These are phyloP conservation scores for Kurtzmaniella natalensis DNA, from an alignment of 1,139 yeast genomes.

Conservation along the genomic window DNA sequence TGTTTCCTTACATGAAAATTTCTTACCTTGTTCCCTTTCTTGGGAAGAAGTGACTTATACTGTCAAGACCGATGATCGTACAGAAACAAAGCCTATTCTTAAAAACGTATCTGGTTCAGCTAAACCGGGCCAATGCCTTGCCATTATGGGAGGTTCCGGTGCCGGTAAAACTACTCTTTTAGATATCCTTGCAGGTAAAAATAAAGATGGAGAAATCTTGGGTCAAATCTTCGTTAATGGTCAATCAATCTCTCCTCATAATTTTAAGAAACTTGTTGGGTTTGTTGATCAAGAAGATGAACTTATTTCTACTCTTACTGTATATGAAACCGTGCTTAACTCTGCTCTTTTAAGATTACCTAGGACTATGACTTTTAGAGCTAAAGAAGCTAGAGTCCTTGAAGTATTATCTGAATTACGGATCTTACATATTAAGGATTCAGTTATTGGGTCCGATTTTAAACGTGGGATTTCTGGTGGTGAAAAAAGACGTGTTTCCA, in stretches of 20 bases:
- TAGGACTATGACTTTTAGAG: conserved; percentile 61
- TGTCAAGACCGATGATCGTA: conserved; percentile 39
- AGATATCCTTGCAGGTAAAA: conserved; percentile 85
- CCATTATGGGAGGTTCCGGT: conserved; percentile 98
- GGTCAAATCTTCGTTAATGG: conserved; percentile 81
- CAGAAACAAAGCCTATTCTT: conserved; percentile 38
- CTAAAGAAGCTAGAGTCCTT: conserved; percentile 74
- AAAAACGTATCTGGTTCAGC: conserved; percentile 68
- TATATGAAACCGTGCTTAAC: conserved; percentile 88
- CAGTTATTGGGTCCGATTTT: conserved; percentile 83
- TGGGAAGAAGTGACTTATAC: conserved; percentile 69
- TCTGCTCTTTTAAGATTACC: conserved; percentile 90
- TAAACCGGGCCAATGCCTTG: conserved; percentile 83
- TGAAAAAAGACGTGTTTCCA: conserved; percentile 82
- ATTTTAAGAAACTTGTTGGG: conserved; percentile 70
- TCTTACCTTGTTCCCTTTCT: conserved; percentile 72
- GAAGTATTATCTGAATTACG: conserved; percentile 85
- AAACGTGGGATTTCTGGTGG: conserved; percentile 95
- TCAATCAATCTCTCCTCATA: conserved; percentile 29
- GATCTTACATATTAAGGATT: conserved; percentile 75
- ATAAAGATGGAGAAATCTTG: conserved; percentile 63
- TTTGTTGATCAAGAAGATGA: conserved; percentile 98
- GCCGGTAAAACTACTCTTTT: conserved; percentile 94
- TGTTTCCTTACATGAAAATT: conserved; percentile 43
- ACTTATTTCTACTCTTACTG: conserved; percentile 87